Percentiles rank a stretch among this genome's conserved stretches.
These are phyloP conservation scores for Talaromyces sp. DNA, from an alignment of 2,329 filamentous ascomycete species.

Conservation along the genomic window DNA sequence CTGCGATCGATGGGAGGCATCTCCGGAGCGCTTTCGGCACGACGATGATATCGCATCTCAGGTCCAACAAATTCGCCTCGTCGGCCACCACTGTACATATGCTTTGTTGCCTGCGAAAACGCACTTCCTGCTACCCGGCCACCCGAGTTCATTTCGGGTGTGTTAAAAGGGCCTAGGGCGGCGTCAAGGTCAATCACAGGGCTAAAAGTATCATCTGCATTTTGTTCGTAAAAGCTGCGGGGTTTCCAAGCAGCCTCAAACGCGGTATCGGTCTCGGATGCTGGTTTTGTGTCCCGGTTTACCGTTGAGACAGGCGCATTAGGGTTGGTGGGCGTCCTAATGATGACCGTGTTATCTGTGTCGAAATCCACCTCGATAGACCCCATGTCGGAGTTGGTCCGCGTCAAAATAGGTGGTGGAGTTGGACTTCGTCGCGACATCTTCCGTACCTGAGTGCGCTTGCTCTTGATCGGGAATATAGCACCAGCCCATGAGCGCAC, in stretches of 20 bases:
- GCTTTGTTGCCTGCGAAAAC: slow-evolving; percentile 35
- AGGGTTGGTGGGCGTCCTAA: slow-evolving; percentile 38
- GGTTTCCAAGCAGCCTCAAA: slow-evolving; percentile 39
- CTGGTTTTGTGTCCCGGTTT: slow-evolving; percentile 1
- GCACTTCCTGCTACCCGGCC: slow-evolving; percentile 26
- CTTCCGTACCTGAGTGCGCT: slow-evolving; percentile 39
- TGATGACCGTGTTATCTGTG: slow-evolving; percentile 44
- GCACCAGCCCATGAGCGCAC: slow-evolving; percentile 60
- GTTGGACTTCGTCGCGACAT: slow-evolving; percentile 36
- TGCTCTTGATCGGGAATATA: slow-evolving; percentile 46
- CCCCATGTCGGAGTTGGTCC: slow-evolving; percentile 37
- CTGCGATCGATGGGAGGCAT: slow-evolving; percentile 45
- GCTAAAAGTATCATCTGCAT: slow-evolving; percentile 58
- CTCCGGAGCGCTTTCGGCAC: slow-evolving; percentile 45
- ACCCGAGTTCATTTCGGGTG: slow-evolving; percentile 41
- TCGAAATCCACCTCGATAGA: slow-evolving; percentile 45
- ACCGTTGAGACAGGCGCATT: slow-evolving; percentile 20
- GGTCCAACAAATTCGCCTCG: slow-evolving; percentile 42
- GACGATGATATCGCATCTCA: slow-evolving; percentile 46
- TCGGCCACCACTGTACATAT: slow-evolving; percentile 46
- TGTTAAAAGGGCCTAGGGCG: slow-evolving; percentile 87
- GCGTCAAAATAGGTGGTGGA: slow-evolving; percentile 39
- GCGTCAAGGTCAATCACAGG: slow-evolving; percentile 92
- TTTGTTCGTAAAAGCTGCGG: slow-evolving; percentile 40
- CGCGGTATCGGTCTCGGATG: slow-evolving; percentile 12